Conservation (phyloP, 805 yeast genomes). For the Starmerella geochares region DNA sequence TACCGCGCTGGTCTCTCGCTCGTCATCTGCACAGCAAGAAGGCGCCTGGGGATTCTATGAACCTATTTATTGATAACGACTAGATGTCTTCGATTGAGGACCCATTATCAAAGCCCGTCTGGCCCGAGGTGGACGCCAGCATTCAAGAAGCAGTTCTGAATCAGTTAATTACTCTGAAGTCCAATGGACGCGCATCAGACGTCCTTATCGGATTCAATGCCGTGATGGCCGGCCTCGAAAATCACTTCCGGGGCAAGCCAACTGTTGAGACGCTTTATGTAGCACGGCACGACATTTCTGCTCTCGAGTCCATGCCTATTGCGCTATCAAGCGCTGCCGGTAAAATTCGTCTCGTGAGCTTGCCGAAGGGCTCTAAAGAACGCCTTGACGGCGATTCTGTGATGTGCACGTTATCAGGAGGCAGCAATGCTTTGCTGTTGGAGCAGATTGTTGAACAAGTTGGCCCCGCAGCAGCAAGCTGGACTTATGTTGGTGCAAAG, state of each 20-base stretch:
- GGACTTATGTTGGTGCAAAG: constrained; percentile 17
- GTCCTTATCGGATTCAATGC: constrained; percentile 25
- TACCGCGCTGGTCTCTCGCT: too few relatives aligned
- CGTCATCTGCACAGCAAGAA: too few relatives aligned
- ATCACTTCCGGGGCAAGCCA: background rate
- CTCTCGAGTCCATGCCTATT: constrained; percentile 19
- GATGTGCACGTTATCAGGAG: constrained; percentile 10
- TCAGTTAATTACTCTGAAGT: constrained; percentile 1
- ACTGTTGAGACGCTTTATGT: constrained; percentile 19
- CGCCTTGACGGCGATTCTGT: constrained; percentile 13
- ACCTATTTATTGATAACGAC: constrained; percentile 2
- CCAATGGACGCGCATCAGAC: constrained; percentile 12
- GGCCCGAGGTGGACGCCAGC: constrained; percentile 21
- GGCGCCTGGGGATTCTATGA: background rate
- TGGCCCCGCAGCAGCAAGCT: constrained; percentile 17
- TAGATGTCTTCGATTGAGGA: constrained; percentile 16
- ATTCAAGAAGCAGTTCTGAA: constrained; percentile 12
- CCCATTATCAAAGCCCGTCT: constrained; percentile 24
- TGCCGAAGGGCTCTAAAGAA: constrained; percentile 17
- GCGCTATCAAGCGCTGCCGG: constrained; percentile 23
- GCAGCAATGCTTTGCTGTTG: background rate
- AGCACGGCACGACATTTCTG: constrained; percentile 20
- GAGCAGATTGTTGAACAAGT: constrained; percentile 6
- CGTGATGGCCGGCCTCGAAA: constrained; percentile 23
- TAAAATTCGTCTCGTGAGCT: constrained; percentile 16